phyloP scores from a whole-genome alignment of 192 early-diverging fungal genomes.

The Coemansia sp. region DNA sequence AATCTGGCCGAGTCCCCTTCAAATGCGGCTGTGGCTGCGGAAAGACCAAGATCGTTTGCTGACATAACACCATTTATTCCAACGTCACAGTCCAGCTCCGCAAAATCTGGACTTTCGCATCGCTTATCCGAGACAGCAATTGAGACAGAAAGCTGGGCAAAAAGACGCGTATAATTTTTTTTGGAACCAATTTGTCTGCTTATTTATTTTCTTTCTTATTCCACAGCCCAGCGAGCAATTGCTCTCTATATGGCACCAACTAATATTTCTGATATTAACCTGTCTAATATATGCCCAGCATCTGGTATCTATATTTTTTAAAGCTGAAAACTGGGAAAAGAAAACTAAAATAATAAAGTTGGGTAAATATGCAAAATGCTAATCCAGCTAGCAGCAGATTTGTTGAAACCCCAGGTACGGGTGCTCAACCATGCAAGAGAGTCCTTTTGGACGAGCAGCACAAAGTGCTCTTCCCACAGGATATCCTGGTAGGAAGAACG shows the following conservation, averaged over 20 bases:
- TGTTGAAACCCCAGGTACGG: background rate
- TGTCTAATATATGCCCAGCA: too few species aligned
- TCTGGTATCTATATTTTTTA: too few species aligned
- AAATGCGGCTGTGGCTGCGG: background rate
- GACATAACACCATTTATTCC: background rate
- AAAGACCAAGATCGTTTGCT: constrained; percentile 5
- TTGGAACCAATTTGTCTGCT: background rate
- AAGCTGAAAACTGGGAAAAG: too few species aligned
- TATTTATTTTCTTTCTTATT: background rate
- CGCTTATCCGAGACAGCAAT: background rate
- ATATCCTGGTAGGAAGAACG: constrained; percentile 31
- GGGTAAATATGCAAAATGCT: too few species aligned
- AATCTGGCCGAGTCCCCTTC: background rate
- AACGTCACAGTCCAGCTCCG: background rate
- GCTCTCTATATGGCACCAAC: too few species aligned
- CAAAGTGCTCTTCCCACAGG: constrained; percentile 23
- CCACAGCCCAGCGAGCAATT: background rate
- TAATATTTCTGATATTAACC: too few species aligned
- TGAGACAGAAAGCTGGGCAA: background rate
- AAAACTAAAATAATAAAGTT: too few species aligned
- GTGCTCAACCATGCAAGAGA: background rate
- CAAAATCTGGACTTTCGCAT: background rate
- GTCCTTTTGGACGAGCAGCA: constrained; percentile 35
- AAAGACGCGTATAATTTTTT: background rate
- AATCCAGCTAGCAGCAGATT: too few species aligned